Conservation (phyloP, 768 basidiomycete genomes). For the Boletus rubescentipes region DNA sequence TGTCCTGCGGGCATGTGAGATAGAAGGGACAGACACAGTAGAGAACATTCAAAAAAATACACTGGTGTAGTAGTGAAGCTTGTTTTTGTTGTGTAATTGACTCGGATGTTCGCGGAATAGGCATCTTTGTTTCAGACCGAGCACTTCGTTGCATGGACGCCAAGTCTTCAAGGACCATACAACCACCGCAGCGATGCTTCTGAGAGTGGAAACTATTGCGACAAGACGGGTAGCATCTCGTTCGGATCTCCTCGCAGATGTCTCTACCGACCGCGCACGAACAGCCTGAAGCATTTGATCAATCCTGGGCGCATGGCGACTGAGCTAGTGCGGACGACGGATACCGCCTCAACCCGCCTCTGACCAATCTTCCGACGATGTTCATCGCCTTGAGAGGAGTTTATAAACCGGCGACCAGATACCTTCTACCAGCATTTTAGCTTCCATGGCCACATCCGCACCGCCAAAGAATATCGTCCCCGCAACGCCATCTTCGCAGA, state of each 20-base stretch:
- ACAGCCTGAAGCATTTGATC: too few species aligned
- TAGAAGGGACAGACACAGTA: too few species aligned
- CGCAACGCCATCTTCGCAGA: slow-evolving; percentile 18
- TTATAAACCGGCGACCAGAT: slow-evolving; percentile 8
- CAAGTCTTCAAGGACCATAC: not conserved
- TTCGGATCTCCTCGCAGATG: not conserved
- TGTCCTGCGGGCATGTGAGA: too few species aligned
- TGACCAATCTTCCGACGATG: not conserved
- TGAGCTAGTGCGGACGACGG: not conserved
- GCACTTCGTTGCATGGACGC: too few species aligned
- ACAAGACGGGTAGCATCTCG: not conserved
- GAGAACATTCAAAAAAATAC: too few species aligned
- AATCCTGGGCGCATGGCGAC: too few species aligned
- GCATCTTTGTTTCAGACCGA: too few species aligned
- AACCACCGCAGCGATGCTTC: not conserved
- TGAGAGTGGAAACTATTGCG: not conserved
- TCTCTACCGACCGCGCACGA: too few species aligned
- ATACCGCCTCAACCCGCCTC: not conserved
- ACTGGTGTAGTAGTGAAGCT: too few species aligned
- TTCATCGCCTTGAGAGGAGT: not conserved
- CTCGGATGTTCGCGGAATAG: too few species aligned
- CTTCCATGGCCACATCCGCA: slow-evolving; percentile 26
- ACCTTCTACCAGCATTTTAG: too few species aligned
- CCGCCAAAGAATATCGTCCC: slow-evolving; percentile 23
- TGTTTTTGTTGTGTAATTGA: too few species aligned